Evolutionary conservation across 2,329 filamentous ascomycete genomes (phyloP), one percentile per base, ranked within the genome.

Genomic region (Ambrosiella cleistominuta): DNA sequence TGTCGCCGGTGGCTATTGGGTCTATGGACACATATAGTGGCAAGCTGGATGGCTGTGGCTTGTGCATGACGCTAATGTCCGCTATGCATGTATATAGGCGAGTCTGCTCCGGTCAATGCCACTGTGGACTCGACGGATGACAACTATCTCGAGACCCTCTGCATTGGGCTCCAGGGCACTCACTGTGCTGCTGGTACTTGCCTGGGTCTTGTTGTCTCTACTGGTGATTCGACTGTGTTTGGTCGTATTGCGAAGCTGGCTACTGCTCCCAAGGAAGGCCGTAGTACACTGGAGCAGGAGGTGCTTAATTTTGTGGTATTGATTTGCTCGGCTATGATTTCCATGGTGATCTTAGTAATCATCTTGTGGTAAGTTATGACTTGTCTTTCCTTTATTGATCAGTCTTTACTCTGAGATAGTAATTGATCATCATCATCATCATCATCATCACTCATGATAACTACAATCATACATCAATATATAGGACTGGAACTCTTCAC

Each of bases 171-270:
- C 73, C 98, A 93, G 1, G 94, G 94, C 65, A 98, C 94, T 3
- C 97, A 93, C 2, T 89, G 98, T 15, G 91, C 96, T 17, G 95
- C 86, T 63, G 93, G 93, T 62, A 88, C 91, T 69, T 93, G 93
- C 56, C 90, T 82, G 65, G 93, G 93, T 50, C 74, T 97, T 56
- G 93, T 98, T 19, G 90, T 90, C 62, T 72, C 95, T 66, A 98
- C 93, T 15, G 93, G 93, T 63, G 79, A 83, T 51, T 86, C 82
- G 66, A 98, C 93, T 36, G 93, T 94, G 42, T 98, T 98, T 71
- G 93, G 93, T 65, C 93, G 96, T 69, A 98, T 98, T 63, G 94
- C 98, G 69, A 93, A 97, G 72, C 97, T 90, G 74, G 98, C 98
- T 68, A 89, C 89, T 5, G 86, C 91, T 45, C 94, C 98, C 70